Base-by-base conservation (phyloP, 768 basidiomycete species). In the Leccinum aurantiacum region DNA sequence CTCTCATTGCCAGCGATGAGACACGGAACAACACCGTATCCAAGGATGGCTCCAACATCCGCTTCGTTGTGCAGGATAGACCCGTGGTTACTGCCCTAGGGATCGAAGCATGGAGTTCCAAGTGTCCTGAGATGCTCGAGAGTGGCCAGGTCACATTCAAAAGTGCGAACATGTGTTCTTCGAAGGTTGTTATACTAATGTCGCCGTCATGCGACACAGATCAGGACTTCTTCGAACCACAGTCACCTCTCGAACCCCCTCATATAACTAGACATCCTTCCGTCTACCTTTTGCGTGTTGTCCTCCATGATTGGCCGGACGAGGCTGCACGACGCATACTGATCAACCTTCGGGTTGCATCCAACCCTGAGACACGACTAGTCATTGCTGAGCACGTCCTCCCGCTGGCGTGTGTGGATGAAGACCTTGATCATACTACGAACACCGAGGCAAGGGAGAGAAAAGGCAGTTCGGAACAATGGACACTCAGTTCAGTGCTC, bases 281-380 rank as follows among this genome's bases (percentile, higher is more conserved):
- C 0, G 84, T 90, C 6, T 93, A 86, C 68, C 76, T 91, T 35
- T 76, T 91, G 31, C 83, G 90, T 24, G 84, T 86, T 19, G 82
- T 91, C 41, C 76, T 89, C 35, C 90, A 93, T 65, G 90, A 93
- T 66, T 91, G 90, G 90, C 85, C 89, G 1, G 87, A 91, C 62
- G 76, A 75, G 1, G 80, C 75, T 63, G 84, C 83, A 22, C 63
- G 61, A 24, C 76, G 75, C 38, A 82, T 84, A 47, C 69, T 84
- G 48, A 68, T 76, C 19, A 79, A 78, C 27, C 74, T 84, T 4
- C 75, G 81, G 13, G 74, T 73, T 35, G 75, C 75, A 5, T 74
- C 76, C 10, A 54, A 59, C 19, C 53, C 58, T 7, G 71, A 77
- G 3, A 91, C 90, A 25, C 82, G 77, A 59, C 76, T 92, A 3